Conservation (phyloP, 176 grass and related monocot genomes). For the Eragrostis nindensis region DNA sequence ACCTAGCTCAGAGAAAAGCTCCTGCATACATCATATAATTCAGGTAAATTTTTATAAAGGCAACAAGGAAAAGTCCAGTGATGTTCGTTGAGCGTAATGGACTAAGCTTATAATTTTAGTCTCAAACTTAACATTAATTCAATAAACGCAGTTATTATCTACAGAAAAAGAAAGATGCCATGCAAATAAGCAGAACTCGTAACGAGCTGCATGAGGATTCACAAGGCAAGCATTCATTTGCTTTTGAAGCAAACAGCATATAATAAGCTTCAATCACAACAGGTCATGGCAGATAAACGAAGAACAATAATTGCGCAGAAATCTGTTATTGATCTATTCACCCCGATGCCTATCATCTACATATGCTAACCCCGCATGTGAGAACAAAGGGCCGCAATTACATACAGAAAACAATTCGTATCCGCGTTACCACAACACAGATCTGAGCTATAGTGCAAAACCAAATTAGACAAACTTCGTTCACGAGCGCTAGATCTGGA, state of each 20-base stretch:
- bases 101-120: background rate
- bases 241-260: background rate
- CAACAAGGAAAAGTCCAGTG: background rate
- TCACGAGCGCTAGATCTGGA: slow-evolving; percentile 25
- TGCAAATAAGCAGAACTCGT: background rate
- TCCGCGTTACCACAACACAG: background rate
- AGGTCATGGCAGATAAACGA: background rate
- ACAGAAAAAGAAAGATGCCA: background rate
- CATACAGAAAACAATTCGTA: background rate
- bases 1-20: slow-evolving; percentile 89
- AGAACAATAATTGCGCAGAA: background rate
- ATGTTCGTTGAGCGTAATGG: background rate
- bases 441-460: background rate
- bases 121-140: background rate
- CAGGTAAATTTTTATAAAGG: slow-evolving; percentile 26
- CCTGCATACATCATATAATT: slow-evolving; percentile 45
- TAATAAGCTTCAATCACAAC: background rate
- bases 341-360: too few relatives aligned
- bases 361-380: background rate
- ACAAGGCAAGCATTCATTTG: background rate
- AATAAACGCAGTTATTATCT: too few relatives aligned
- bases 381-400: background rate
- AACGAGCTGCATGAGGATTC: background rate
- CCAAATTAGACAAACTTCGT: background rate
- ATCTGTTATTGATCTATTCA: background rate